Evolutionary conservation across 331 rosid species (phyloP).

Genomic region (Quercus phellos): DNA sequence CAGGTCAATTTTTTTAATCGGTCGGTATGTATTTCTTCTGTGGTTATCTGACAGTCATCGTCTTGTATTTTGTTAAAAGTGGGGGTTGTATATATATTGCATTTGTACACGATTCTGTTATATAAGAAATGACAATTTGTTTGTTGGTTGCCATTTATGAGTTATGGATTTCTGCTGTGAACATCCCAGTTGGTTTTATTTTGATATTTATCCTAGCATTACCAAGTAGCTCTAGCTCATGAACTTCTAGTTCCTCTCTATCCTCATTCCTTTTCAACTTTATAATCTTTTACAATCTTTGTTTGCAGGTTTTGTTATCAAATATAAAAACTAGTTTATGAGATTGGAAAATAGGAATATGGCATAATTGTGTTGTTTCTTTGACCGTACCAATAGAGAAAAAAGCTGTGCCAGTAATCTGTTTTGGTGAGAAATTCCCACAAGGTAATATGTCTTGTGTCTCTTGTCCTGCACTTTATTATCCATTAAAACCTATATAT

Average conservation of each 20-base stretch:
- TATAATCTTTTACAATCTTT: not conserved
- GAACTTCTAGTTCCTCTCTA: no score
- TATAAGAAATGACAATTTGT: slow-evolving; percentile 51
- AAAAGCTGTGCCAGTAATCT: no score
- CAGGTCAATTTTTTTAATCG: slow-evolving; percentile 59
- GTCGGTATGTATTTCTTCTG: slow-evolving; percentile 43
- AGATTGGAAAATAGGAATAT: not conserved
- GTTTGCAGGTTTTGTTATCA: not conserved
- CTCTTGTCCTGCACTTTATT: no score
- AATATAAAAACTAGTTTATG: not conserved
- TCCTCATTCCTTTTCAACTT: not conserved
- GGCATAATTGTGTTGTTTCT: not conserved
- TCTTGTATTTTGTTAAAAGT: slow-evolving; percentile 38
- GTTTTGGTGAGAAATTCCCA: no score
- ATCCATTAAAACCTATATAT: no score
- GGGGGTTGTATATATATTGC: slow-evolving; percentile 65
- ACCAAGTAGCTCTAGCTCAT: no score
- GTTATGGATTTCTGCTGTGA: not conserved
- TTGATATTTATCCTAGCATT: no score
- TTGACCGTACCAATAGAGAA: not conserved
- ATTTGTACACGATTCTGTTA: slow-evolving; percentile 40
- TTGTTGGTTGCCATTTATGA: slow-evolving; percentile 36
- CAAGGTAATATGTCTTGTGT: no score
- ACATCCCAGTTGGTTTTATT: not conserved
- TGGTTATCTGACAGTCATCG: slow-evolving; percentile 8